Evolutionary conservation across 176 grass and related monocot genomes (phyloP).

Genomic region (Carex cristatella): DNA sequence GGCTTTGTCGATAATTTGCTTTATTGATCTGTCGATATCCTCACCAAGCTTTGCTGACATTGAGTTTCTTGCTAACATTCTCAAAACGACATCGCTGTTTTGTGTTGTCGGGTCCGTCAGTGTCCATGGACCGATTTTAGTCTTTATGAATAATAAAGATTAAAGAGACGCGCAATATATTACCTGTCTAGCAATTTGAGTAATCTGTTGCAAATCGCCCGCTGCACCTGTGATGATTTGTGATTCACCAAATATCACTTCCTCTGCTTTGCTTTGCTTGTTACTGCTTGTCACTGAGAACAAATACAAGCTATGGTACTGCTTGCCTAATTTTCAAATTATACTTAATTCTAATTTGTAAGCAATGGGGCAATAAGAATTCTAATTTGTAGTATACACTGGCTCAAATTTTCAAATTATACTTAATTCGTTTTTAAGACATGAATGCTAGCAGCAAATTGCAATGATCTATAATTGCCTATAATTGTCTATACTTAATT

Average conservation of each 20-base stretch:
- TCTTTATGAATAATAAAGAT: background rate
- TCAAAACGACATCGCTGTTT: conserved; percentile 63
- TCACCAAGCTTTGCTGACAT: conserved; percentile 73
- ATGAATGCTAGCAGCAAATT: too few relatives aligned
- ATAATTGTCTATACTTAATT: too few relatives aligned
- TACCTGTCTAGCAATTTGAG: conserved; percentile 59
- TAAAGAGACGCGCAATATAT: background rate
- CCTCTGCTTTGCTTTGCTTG: too few relatives aligned
- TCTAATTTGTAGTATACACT: too few relatives aligned
- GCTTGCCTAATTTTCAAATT: too few relatives aligned
- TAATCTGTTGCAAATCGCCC: conserved; percentile 78
- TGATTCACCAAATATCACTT: conserved; percentile 71
- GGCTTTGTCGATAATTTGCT: conserved; percentile 44
- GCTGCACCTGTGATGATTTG: conserved; percentile 80
- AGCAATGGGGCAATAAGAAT: too few relatives aligned
- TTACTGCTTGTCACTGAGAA: too few relatives aligned
- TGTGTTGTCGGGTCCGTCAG: conserved; percentile 41
- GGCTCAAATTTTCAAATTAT: too few relatives aligned
- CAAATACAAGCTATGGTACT: too few relatives aligned
- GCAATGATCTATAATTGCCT: too few relatives aligned
- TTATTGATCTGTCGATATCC: conserved; percentile 57
- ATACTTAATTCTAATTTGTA: too few relatives aligned
- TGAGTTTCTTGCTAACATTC: conserved; percentile 63
- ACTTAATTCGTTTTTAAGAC: too few relatives aligned
- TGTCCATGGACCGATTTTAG: conserved; percentile 53